Conservation (phyloP, 768 basidiomycete species). For the Coprinopsis strossmayeri region DNA sequence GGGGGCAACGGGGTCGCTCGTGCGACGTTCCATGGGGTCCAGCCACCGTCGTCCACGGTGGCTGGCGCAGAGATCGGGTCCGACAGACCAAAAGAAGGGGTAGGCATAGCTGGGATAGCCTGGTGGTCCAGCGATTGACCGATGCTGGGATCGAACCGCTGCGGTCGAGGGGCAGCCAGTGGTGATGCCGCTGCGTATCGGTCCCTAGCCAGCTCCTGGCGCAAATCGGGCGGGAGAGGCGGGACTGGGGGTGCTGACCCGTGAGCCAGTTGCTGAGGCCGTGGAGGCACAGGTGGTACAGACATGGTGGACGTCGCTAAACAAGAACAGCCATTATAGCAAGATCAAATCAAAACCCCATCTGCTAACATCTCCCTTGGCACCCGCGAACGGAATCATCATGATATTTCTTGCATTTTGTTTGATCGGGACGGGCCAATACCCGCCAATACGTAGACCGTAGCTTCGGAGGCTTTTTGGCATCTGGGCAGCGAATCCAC, state of each 20-base stretch:
- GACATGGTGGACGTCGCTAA: too few species aligned
- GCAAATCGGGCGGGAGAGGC: not conserved
- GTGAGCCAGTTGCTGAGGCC: too few species aligned
- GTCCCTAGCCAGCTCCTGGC: not conserved
- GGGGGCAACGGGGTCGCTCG: slow-evolving; percentile 10
- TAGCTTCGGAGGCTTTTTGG: too few species aligned
- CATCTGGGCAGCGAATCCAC: too few species aligned
- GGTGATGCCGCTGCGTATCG: not conserved
- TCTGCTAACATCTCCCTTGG: too few species aligned
- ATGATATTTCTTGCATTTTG: too few species aligned
- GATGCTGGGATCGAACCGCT: slow-evolving; percentile 2
- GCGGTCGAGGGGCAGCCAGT: not conserved
- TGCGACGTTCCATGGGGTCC: slow-evolving; percentile 14
- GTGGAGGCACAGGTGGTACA: too few species aligned
- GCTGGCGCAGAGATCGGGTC: slow-evolving; percentile 4
- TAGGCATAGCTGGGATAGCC: not conserved
- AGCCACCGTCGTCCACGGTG: slow-evolving; percentile 10
- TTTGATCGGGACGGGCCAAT: too few species aligned
- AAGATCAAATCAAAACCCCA: too few species aligned
- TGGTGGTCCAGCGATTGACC: not conserved
- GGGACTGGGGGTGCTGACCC: not conserved
- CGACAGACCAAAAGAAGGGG: slow-evolving; percentile 3
- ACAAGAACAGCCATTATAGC: too few species aligned
- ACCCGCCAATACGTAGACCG: too few species aligned
- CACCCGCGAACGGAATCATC: too few species aligned